phyloP scores from a whole-genome alignment of 768 basidiomycete species.

The Neoboletus brunneissimus region DNA sequence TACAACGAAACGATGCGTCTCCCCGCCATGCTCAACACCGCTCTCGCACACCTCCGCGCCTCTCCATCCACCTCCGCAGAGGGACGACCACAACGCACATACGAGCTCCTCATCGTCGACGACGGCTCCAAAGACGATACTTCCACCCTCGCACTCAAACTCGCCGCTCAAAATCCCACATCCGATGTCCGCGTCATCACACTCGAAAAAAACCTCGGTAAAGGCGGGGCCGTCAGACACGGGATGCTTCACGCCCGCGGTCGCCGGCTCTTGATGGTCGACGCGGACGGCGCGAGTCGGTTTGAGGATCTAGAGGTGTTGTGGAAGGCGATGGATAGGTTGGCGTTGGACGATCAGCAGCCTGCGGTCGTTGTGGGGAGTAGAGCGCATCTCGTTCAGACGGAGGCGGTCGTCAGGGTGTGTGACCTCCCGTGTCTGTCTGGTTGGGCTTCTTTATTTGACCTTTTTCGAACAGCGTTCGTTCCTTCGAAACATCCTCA shows the following conservation, averaged over 20 bases:
- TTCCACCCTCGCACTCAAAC: conserved; percentile 54
- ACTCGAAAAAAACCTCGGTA: conserved; percentile 79
- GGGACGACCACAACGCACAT: conserved; percentile 33
- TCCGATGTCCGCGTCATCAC: conserved; percentile 75
- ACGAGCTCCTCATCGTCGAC: conserved; percentile 86
- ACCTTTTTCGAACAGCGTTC: conserved; percentile 59
- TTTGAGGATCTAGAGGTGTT: conserved; percentile 82
- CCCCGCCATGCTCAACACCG: conserved; percentile 77
- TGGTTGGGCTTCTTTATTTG: neutral
- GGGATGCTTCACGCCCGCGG: conserved; percentile 86
- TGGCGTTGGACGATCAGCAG: conserved; percentile 46
- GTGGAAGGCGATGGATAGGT: conserved; percentile 68
- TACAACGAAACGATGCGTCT: conserved; percentile 88
- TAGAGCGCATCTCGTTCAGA: conserved; percentile 87
- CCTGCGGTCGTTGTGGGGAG: conserved; percentile 80
- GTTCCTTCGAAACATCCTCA: conserved; percentile 82
- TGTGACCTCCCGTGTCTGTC: neutral
- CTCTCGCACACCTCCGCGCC: conserved; percentile 61
- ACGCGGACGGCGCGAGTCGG: conserved; percentile 90
- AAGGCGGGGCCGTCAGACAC: conserved; percentile 91
- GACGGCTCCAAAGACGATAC: conserved; percentile 87
- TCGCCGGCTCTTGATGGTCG: conserved; percentile 79
- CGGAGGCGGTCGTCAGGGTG: conserved; percentile 92
- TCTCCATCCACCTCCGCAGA: neutral
- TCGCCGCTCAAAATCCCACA: conserved; percentile 54